These are phyloP conservation scores for Lasiodiplodia gonubiensis DNA, from an alignment of 2,329 filamentous ascomycete genomes.

Conservation along the genomic window DNA sequence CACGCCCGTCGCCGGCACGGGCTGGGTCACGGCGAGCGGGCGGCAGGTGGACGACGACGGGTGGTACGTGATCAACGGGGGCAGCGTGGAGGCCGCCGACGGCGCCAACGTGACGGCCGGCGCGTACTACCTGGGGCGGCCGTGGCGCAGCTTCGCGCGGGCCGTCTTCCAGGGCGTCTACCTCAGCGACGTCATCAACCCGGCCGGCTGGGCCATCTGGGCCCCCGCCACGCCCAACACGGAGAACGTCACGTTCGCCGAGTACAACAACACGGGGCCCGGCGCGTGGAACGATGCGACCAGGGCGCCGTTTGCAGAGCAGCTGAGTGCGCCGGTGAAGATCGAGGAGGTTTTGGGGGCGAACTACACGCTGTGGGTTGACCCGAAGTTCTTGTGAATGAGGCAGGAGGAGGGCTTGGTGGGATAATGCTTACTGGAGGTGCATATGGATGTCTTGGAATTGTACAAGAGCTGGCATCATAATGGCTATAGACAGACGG, in stretches of 20 bases:
- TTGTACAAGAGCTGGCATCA: too few species aligned
- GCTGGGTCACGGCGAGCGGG: conserved; percentile 36
- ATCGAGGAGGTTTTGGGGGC: conserved; percentile 56
- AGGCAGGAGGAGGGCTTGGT: too few species aligned
- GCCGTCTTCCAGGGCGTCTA: conserved; percentile 56
- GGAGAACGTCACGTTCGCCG: conserved; percentile 36
- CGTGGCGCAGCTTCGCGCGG: conserved; percentile 55
- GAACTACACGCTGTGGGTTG: conserved; percentile 51
- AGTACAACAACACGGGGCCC: conserved; percentile 62
- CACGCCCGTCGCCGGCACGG: conserved; percentile 1
- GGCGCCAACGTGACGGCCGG: conserved; percentile 42
- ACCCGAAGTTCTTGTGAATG: conserved; percentile 35
- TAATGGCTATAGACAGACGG: too few species aligned
- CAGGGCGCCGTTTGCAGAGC: conserved; percentile 31
- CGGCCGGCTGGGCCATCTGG: conserved; percentile 58
- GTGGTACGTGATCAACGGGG: conserved; percentile 61
- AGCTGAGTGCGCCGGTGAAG: conserved; percentile 35
- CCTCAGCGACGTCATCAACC: conserved; percentile 61
- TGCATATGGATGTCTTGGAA: too few species aligned
- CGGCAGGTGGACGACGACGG: conserved; percentile 35
- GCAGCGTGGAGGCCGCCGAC: conserved; percentile 47
- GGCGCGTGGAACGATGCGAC: conserved; percentile 53
- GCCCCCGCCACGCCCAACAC: too few species aligned
- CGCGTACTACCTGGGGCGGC: conserved; percentile 55
- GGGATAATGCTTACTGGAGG: too few species aligned